Conservation (phyloP, 306 rosid species). For the Prunus mongolica region DNA sequence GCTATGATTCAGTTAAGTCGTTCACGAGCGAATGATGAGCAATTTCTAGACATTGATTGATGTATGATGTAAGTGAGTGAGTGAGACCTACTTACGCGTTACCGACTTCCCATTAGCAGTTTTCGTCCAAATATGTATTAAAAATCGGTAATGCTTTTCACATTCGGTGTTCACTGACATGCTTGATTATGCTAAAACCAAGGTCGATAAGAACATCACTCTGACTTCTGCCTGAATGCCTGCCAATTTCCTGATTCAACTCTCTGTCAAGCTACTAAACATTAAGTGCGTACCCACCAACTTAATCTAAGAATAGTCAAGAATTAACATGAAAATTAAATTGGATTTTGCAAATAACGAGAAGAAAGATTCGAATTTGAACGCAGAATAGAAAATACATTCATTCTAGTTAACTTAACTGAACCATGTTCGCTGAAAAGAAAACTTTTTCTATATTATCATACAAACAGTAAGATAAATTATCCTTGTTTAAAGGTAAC, state of each 20-base stretch:
- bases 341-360: too few relatives aligned
- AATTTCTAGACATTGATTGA: background rate
- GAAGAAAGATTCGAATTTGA: too few relatives aligned
- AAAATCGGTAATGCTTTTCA: constrained; percentile 1
- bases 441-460: background rate
- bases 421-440: background rate
- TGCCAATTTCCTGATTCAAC: constrained; percentile 30
- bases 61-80: too few relatives aligned
- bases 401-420: too few relatives aligned
- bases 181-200: constrained; percentile 13
- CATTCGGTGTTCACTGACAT: constrained; percentile 15
- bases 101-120: too few relatives aligned
- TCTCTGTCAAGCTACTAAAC: constrained; percentile 30
- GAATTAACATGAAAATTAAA: constrained; percentile 10
- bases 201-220: constrained; percentile 23
- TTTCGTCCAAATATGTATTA: background rate
- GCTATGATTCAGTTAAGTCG: too few relatives aligned
- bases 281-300: constrained; percentile 42
- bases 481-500: constrained; percentile 5
- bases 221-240: constrained; percentile 8
- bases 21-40: too few relatives aligned
- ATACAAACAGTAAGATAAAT: background rate
- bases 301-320: constrained; percentile 23
- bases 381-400: too few relatives aligned
- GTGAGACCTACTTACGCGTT: too few relatives aligned